Conservation (phyloP, 192 early-diverging fungal species). For the Lunasporangiospora selenospora region DNA sequence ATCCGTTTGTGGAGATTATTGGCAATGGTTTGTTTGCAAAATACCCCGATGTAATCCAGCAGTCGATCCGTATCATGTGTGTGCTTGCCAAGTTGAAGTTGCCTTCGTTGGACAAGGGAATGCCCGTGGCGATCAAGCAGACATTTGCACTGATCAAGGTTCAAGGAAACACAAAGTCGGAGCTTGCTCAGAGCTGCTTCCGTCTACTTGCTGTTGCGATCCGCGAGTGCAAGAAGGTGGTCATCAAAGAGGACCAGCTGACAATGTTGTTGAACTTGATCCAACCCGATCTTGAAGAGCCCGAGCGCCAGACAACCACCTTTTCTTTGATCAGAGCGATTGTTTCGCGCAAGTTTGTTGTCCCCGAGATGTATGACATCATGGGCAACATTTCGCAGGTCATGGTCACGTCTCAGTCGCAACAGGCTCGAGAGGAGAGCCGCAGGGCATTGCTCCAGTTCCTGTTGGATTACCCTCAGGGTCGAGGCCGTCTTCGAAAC, state of each 20-base stretch:
- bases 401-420: slow-evolving; percentile 87
- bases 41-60: slow-evolving; percentile 69
- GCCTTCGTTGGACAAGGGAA: slow-evolving; percentile 66
- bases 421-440: slow-evolving; percentile 82
- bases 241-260: slow-evolving; percentile 79
- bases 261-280: slow-evolving; percentile 80
- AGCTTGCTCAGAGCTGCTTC: slow-evolving; percentile 81
- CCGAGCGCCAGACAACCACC: slow-evolving; percentile 80
- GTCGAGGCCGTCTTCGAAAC: slow-evolving; percentile 76
- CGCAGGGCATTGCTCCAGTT: slow-evolving; percentile 87
- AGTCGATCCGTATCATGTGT: slow-evolving; percentile 76
- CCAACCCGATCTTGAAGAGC: slow-evolving; percentile 88
- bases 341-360: slow-evolving; percentile 82
- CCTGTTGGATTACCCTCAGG: slow-evolving; percentile 96
- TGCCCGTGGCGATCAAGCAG: slow-evolving; percentile 79
- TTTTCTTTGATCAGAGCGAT: slow-evolving; percentile 91
- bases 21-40: slow-evolving; percentile 87
- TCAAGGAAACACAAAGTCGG: slow-evolving; percentile 65
- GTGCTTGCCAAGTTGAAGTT: slow-evolving; percentile 76
- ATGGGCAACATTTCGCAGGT: slow-evolving; percentile 82
- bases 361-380: slow-evolving; percentile 93
- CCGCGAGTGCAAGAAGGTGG: slow-evolving; percentile 73
- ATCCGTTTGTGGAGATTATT: slow-evolving; percentile 82
- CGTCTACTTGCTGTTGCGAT: slow-evolving; percentile 83
- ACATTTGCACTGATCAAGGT: slow-evolving; percentile 78